Evolutionary conservation across 176 grass and related monocot genomes (phyloP), one percentile per base, ranked within the genome.

Genomic region (Phragmites australis): DNA sequence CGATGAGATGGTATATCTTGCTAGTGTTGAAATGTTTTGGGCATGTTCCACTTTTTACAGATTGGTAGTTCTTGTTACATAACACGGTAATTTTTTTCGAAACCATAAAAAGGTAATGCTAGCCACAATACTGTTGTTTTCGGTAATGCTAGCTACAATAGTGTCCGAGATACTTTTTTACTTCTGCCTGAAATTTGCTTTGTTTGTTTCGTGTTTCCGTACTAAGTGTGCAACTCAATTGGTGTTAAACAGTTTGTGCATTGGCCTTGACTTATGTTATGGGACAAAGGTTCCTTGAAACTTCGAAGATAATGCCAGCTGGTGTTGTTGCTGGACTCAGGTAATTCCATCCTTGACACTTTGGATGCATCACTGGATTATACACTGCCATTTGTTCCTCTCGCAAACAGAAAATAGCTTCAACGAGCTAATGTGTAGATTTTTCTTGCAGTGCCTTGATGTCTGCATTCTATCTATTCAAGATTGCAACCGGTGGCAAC

Each of bases 231-330:
- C 29, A 26, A 80, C n/a, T 85, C 31, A 85, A 50, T 61, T 80
- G 74, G 14, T 81, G 7, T 80, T 15, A 5, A 84, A 90, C 89
- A 94, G 92, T 94, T 66, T 94, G 92, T 72, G 81, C 92, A 15
- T 50, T 98, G 11, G 70, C 68, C 65, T 89, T 98, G 56, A 93
- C 92, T 47, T 91, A 66, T 52, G 65, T 94, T 23, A 98, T 98
- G 96, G 92, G 92, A 16, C 86, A 93, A 86, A 91, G 96, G 80
- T 98, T 86, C 73, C 72, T 93, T 6, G 88, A 94, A 63, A 98
- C 96, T 49, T 94, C 86, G 19, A 98, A 94, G 81, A 88, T 94
- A 72, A 98, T 94, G 96, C 92, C 92, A 83, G 90, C 96, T 86
- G 96, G 88, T 58, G 65, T 98, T 13, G 92, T 98, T 77, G 88